Conservation (phyloP, 179 eudicot genomes). For the Silene noctiflora region DNA sequence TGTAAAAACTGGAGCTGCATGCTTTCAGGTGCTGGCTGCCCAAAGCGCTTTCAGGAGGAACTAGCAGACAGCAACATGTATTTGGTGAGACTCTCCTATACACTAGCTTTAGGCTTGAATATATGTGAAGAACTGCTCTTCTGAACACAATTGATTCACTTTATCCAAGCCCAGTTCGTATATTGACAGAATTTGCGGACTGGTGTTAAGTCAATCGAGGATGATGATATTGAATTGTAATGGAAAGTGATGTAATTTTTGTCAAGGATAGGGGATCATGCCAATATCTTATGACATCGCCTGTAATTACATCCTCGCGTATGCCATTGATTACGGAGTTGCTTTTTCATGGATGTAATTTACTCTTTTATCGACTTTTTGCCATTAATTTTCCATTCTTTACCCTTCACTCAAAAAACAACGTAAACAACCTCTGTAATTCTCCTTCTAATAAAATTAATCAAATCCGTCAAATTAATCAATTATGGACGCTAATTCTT, state of each 20-base stretch:
- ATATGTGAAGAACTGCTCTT: constrained; percentile 6
- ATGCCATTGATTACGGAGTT: background rate
- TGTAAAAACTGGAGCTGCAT: background rate
- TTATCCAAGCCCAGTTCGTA: constrained; percentile 11
- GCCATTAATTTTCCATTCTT: too few species aligned
- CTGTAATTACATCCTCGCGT: background rate
- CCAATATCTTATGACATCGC: background rate
- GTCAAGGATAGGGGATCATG: background rate
- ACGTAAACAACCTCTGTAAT: too few species aligned
- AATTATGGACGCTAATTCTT: too few species aligned
- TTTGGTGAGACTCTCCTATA: background rate
- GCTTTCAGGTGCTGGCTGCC: constrained; percentile 24
- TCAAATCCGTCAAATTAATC: too few species aligned
- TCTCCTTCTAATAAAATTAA: too few species aligned
- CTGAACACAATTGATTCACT: background rate
- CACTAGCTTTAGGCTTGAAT: constrained; percentile 2
- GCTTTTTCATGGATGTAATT: too few species aligned
- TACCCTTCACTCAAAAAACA: too few species aligned
- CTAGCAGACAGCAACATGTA: background rate
- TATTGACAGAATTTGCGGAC: constrained; percentile 15
- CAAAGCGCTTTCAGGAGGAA: constrained; percentile 7
- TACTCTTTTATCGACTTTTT: too few species aligned
- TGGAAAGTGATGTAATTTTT: constrained; percentile 8
- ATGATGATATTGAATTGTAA: constrained; percentile 9
- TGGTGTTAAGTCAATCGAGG: constrained; percentile 5